Evolutionary conservation across 73 alveolate species (phyloP).

Genomic region (Paramecium biaurelia): DNA sequence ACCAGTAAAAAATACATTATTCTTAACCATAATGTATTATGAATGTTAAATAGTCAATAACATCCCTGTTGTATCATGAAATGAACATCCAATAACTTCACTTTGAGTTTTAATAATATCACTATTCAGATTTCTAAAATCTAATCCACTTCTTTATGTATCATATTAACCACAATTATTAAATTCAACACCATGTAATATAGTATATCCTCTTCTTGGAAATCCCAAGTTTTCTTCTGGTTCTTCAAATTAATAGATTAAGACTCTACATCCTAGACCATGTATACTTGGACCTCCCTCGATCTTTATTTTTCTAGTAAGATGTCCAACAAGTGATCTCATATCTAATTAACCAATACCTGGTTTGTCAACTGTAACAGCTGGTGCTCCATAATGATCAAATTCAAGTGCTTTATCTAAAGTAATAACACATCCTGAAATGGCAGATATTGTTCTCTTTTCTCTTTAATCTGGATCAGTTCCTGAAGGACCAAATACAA

Average conservation of each 20-base stretch:
- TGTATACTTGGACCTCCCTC: not conserved
- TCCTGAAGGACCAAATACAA: constrained; percentile 26
- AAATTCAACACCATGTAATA: constrained; percentile 49
- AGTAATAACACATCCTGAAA: constrained; percentile 26
- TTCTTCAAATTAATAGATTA: constrained; percentile 27
- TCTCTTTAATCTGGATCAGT: constrained; percentile 11
- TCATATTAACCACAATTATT: constrained; percentile 54
- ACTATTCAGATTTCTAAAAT: constrained; percentile 15
- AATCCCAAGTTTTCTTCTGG: not conserved
- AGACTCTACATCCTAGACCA: constrained; percentile 54
- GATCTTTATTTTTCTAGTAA: constrained; percentile 50
- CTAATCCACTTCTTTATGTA: constrained; percentile 44
- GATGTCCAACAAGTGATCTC: constrained; percentile 47
- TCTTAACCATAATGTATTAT: not conserved
- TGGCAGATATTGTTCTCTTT: not conserved
- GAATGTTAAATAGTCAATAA: not conserved
- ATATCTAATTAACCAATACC: constrained; percentile 13
- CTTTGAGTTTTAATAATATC: not conserved
- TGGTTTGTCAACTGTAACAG: not conserved
- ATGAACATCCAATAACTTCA: constrained; percentile 36
- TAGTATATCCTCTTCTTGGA: constrained; percentile 34
- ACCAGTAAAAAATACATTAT: constrained; percentile 8
- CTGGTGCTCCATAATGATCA: constrained; percentile 53
- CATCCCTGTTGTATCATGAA: constrained; percentile 58
- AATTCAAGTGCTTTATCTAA: not conserved